Conservation (phyloP, 2,329 filamentous ascomycete genomes). For the Xylaria sp. region DNA sequence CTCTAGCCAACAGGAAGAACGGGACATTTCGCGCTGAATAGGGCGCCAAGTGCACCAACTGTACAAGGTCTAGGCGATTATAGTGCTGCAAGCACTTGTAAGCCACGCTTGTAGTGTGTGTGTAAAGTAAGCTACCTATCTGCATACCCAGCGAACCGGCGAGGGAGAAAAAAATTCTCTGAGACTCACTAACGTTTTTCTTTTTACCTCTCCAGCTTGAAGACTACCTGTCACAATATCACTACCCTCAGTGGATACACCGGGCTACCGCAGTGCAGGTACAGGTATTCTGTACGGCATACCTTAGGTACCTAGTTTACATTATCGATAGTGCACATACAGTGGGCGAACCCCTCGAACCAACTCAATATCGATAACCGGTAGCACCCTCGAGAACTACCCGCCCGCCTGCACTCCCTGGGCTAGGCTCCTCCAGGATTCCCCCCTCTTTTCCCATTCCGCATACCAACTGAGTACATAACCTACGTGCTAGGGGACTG, state of each 20-base stretch:
- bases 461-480: background rate
- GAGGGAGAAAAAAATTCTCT: conserved; percentile 24
- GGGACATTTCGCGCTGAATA: conserved; percentile 17
- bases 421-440: background rate
- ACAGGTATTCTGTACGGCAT: background rate
- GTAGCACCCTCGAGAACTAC: background rate
- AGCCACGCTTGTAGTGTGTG: conserved; percentile 19
- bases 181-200: conserved; percentile 13
- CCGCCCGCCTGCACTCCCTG: background rate
- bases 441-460: background rate
- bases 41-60: conserved; percentile 25
- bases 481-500: background rate
- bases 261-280: background rate
- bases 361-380: conserved; percentile 12
- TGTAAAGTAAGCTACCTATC: conserved; percentile 3
- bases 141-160: conserved; percentile 12
- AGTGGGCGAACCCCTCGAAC: conserved; percentile 4
- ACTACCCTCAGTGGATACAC: background rate
- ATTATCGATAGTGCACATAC: background rate
- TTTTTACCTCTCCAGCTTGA: conserved; percentile 6
- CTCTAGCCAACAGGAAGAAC: conserved; percentile 30
- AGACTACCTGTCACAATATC: background rate
- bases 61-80: conserved; percentile 19
- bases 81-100: conserved; percentile 33
- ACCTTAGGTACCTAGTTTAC: background rate